Evolutionary conservation across 2,329 filamentous ascomycete species (phyloP).

Genomic region (Helotiales sp.): DNA sequence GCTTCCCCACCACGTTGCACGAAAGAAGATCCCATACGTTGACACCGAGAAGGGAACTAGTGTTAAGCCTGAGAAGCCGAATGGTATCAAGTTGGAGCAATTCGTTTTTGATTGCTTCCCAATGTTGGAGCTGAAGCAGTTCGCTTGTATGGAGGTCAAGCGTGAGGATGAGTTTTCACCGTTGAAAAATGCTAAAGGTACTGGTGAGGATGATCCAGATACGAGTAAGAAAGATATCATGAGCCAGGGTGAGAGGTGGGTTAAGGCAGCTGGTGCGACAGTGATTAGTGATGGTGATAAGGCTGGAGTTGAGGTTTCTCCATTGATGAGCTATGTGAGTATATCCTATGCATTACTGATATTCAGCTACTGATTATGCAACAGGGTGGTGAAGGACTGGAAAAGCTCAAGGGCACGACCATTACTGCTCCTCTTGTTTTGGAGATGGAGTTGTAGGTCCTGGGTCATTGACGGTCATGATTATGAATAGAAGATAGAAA

Average conservation of each 20-base stretch:
- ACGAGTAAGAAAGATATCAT: conserved; percentile 91
- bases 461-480: neutral
- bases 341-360: neutral
- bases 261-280: conserved; percentile 73
- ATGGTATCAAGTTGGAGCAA: conserved; percentile 98
- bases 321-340: conserved; percentile 93
- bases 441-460: conserved; percentile 40
- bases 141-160: conserved; percentile 93
- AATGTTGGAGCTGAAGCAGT: conserved; percentile 79
- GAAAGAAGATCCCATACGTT: conserved; percentile 95
- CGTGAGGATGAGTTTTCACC: conserved; percentile 98
- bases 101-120: conserved; percentile 99
- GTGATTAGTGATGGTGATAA: conserved; percentile 65
- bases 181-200: conserved; percentile 84
- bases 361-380: conserved; percentile 49
- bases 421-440: conserved; percentile 54
- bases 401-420: conserved; percentile 52
- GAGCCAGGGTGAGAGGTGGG: conserved; percentile 85
- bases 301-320: conserved; percentile 84
- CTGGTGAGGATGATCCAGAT: conserved; percentile 89
- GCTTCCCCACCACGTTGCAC: conserved; percentile 91
- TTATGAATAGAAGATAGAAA: conserved; percentile 14
- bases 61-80: conserved; percentile 90
- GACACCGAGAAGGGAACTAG: conserved; percentile 75
- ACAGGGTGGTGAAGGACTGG: conserved; percentile 63